phyloP scores from a whole-genome alignment of 1,284 basidiomycete genomes.

The Gymnopus androsaceus region DNA sequence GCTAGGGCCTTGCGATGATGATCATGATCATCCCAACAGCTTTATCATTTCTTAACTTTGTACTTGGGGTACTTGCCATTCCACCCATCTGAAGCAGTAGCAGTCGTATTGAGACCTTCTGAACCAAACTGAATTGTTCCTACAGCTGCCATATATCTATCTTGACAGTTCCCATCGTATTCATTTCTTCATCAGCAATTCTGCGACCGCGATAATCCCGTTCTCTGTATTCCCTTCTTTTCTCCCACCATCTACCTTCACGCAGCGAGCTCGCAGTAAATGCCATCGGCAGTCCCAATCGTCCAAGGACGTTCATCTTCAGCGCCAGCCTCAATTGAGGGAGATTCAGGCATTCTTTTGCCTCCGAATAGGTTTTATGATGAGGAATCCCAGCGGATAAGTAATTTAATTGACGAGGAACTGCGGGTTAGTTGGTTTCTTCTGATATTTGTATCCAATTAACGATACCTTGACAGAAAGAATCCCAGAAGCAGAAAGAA shows the following conservation, averaged over 20 bases:
- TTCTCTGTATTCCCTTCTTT: not conserved
- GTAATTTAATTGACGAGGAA: constrained; percentile 71
- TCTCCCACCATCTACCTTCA: no score
- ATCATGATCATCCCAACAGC: no score
- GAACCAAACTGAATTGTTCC: no score
- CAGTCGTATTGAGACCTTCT: no score
- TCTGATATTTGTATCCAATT: not conserved
- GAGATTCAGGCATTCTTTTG: constrained; percentile 13
- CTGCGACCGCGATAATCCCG: not conserved
- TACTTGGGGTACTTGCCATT: no score
- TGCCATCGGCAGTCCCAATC: not conserved
- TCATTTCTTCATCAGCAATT: no score
- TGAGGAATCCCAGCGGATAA: constrained; percentile 53
- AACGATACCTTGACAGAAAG: constrained; percentile 44
- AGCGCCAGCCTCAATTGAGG: constrained; percentile 16
- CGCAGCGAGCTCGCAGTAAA: no score
- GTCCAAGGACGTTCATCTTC: constrained; percentile 15
- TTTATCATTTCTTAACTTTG: no score
- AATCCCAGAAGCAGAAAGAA: constrained; percentile 52
- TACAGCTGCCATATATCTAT: no score
- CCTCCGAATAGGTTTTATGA: constrained; percentile 22
- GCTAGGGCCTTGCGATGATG: no score
- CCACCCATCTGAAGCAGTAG: no score
- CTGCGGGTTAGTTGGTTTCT: constrained; percentile 49
- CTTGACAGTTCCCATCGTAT: no score